These are phyloP conservation scores for Colletotrichum aenigma DNA, from an alignment of 2,329 filamentous ascomycete genomes.

Conservation along the genomic window DNA sequence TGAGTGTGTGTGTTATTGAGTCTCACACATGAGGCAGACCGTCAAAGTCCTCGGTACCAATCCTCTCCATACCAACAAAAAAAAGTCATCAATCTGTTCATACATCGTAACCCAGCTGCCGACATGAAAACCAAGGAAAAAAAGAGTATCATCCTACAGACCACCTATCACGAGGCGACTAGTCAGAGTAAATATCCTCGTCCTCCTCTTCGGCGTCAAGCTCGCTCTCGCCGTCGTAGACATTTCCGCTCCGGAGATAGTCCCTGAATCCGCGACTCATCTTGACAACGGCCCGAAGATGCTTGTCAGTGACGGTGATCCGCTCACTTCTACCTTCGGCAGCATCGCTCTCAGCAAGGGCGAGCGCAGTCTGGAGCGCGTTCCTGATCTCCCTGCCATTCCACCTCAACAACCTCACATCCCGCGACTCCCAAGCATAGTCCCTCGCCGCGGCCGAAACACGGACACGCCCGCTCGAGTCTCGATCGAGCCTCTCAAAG, in stretches of 20 bases:
- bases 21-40: neutral
- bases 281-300: constrained; percentile 25
- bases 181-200: constrained; percentile 11
- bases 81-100: neutral
- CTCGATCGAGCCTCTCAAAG: constrained; percentile 28
- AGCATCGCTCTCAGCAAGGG: constrained; percentile 29
- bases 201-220: constrained; percentile 8
- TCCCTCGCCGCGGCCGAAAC: constrained; percentile 24
- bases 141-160: neutral
- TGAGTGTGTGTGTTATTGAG: neutral
- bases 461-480: constrained; percentile 26
- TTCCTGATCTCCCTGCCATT: constrained; percentile 37
- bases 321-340: constrained; percentile 19
- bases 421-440: constrained; percentile 24
- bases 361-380: constrained; percentile 36
- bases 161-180: neutral
- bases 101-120: neutral
- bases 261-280: constrained; percentile 26
- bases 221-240: constrained; percentile 17
- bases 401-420: constrained; percentile 23
- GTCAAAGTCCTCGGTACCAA: neutral
- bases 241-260: constrained; percentile 29
- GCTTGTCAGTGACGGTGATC: constrained; percentile 23
- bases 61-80: neutral
- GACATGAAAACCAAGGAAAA: neutral